phyloP scores from a whole-genome alignment of 176 grass and related monocot genomes.

The Zea luxurians region DNA sequence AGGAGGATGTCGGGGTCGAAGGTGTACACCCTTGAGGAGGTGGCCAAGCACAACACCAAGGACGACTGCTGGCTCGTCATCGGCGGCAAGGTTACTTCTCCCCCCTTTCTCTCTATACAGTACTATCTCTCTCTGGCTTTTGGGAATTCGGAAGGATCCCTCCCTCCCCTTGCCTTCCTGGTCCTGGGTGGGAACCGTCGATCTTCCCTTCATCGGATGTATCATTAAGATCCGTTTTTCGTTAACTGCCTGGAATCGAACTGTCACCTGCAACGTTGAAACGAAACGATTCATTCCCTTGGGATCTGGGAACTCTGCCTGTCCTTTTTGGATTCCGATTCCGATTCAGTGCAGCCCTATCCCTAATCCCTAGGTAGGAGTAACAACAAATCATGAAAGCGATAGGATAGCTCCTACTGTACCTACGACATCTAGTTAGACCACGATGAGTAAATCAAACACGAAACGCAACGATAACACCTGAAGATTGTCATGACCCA shows the following conservation, averaged over 20 bases:
- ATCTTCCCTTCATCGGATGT: too few relatives aligned
- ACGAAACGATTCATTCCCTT: neutral
- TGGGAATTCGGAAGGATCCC: neutral
- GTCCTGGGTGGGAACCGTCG: too few relatives aligned
- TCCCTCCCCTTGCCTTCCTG: too few relatives aligned
- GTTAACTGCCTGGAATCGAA: too few relatives aligned
- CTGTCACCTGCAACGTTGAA: too few relatives aligned
- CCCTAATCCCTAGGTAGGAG: too few relatives aligned
- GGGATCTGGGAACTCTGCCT: neutral
- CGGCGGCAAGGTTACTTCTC: slow-evolving; percentile 38
- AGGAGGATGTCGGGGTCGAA: slow-evolving; percentile 32
- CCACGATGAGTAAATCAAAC: neutral
- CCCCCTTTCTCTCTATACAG: neutral
- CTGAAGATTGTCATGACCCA: too few relatives aligned
- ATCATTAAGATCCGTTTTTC: neutral
- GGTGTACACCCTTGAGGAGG: slow-evolving; percentile 46
- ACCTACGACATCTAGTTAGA: neutral
- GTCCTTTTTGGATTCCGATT: neutral
- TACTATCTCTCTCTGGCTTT: neutral
- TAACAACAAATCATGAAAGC: too few relatives aligned
- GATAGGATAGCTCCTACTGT: too few relatives aligned
- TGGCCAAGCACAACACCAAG: slow-evolving; percentile 56
- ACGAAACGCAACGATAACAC: too few relatives aligned
- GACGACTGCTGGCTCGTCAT: slow-evolving; percentile 65
- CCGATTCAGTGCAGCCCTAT: too few relatives aligned